phyloP scores from a whole-genome alignment of 257 asterid species.

The Scutellaria galericulata region DNA sequence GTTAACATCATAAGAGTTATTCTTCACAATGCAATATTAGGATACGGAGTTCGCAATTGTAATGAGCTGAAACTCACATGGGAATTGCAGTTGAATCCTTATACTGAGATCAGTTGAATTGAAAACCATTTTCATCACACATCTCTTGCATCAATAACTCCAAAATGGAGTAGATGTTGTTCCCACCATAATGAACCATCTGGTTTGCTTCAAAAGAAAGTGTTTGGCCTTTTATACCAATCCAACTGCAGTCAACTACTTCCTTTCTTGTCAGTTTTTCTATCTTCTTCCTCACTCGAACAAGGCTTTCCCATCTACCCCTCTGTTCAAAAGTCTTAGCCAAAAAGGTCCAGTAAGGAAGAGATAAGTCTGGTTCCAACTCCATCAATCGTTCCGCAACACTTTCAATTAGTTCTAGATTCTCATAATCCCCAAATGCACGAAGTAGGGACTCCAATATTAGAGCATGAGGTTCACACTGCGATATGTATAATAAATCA shows the following conservation, averaged over 20 bases:
- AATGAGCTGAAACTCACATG: background rate
- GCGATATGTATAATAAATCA: constrained; percentile 43
- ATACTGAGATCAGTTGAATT: constrained; percentile 14
- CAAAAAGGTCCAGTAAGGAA: constrained; percentile 57
- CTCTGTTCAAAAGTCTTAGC: constrained; percentile 51
- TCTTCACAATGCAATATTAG: background rate
- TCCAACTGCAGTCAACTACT: constrained; percentile 54
- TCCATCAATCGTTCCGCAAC: constrained; percentile 62
- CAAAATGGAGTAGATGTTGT: constrained; percentile 42
- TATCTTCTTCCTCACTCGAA: constrained; percentile 61
- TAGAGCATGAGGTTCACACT: constrained; percentile 44
- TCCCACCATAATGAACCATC: constrained; percentile 41
- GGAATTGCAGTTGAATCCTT: constrained; percentile 2
- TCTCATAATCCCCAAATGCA: constrained; percentile 51
- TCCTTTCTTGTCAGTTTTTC: constrained; percentile 37
- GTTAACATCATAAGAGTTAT: background rate
- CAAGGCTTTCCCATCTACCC: constrained; percentile 78
- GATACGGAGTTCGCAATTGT: background rate
- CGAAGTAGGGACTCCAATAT: constrained; percentile 59
- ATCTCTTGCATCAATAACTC: constrained; percentile 46
- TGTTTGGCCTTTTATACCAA: constrained; percentile 44
- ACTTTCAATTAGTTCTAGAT: constrained; percentile 49
- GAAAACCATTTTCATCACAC: constrained; percentile 39
- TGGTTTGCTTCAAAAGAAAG: constrained; percentile 50
- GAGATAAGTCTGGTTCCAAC: constrained; percentile 49